Evolutionary conservation across 1,139 yeast genomes (phyloP).

Genomic region (Maudiozyma humilis): DNA sequence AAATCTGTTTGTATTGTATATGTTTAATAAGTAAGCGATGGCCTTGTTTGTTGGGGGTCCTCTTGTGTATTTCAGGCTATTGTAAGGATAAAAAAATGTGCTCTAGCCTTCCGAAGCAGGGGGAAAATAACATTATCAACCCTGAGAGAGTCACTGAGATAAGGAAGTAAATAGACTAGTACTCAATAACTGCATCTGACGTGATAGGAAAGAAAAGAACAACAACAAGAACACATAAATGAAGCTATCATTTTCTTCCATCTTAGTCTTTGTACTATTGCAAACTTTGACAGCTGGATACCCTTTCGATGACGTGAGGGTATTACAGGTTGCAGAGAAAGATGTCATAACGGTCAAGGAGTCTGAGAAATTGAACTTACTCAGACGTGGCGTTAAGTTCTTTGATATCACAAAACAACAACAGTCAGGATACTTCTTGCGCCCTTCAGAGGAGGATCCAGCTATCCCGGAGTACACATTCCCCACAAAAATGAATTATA

Average conservation of each 20-base stretch:
- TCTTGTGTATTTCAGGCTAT: not conserved
- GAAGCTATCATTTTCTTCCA: not conserved
- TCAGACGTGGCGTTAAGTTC: constrained; percentile 48
- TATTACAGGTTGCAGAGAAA: constrained; percentile 20
- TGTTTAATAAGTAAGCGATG: too few relatives aligned
- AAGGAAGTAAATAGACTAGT: too few relatives aligned
- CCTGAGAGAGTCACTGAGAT: too few relatives aligned
- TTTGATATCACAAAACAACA: constrained; percentile 57
- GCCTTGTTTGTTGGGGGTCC: not conserved
- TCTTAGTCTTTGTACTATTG: not conserved
- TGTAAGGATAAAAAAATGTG: not conserved
- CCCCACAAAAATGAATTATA: constrained; percentile 42
- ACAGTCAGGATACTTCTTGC: constrained; percentile 33
- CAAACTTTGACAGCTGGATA: constrained; percentile 6
- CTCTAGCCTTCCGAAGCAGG: not conserved
- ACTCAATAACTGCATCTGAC: too few relatives aligned
- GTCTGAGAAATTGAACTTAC: constrained; percentile 46
- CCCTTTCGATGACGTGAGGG: constrained; percentile 15
- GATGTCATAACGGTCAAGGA: constrained; percentile 44
- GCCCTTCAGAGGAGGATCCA: constrained; percentile 31
- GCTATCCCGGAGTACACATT: constrained; percentile 42
- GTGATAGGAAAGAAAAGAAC: too few relatives aligned
- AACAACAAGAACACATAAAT: too few relatives aligned
- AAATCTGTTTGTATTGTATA: too few relatives aligned
- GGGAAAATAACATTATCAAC: not conserved